Base-by-base conservation (phyloP, 2,329 filamentous ascomycete genomes). In the Helotiales sp. region DNA sequence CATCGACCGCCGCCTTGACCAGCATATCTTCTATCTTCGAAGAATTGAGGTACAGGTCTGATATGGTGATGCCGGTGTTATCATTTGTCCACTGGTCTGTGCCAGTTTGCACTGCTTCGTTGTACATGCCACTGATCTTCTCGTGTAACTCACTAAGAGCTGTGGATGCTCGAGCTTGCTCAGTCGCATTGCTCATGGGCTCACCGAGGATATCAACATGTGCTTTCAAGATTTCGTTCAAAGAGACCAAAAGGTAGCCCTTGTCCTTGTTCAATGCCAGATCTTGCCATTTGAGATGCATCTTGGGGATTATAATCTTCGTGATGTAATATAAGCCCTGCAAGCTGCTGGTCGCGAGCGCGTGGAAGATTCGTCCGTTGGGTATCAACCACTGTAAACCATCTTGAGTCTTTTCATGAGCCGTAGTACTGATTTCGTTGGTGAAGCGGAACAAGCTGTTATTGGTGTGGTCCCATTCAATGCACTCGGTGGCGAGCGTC, bases 241-340 rank as follows among this genome's bases (percentile, higher is more conserved):
- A 10, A 13, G 40, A 44, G 5, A 44, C n/a, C 8, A 44, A 12
- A 4, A 48, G 17, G 12, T 30, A 33, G 3, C 7, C 29, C 46
- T 48, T 33, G 47, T 59, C 53, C 44, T 54, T 55, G 50, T 60
- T 54, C 5, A 47, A n/a, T 17, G 17, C 9, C 3, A 31, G 25
- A 29, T 33, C 46, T 22, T 48, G 46, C 46, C 46, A 48, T n/a
- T 30, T 33, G 15, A 48, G 27, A 30, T 48, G 7, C 25, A 48
- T 29, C 15, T n/a, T 33, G 9, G 46, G 46, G n/a, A 48, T 48
- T 1, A 12, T 31, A 2, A 1, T 10, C 46, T 48, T 48, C 4
- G 46, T 33, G 12, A 33, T 48, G 5, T 10, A 10, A 7, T 10
- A 44, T 1, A 75, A 78, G 56, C 64, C 66, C 49, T 38, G 27